Percentiles rank a stretch among this genome's conserved stretches.
These are phyloP conservation scores for Laguncularia racemosa DNA, from an alignment of 345 rosid species.

Conservation along the genomic window DNA sequence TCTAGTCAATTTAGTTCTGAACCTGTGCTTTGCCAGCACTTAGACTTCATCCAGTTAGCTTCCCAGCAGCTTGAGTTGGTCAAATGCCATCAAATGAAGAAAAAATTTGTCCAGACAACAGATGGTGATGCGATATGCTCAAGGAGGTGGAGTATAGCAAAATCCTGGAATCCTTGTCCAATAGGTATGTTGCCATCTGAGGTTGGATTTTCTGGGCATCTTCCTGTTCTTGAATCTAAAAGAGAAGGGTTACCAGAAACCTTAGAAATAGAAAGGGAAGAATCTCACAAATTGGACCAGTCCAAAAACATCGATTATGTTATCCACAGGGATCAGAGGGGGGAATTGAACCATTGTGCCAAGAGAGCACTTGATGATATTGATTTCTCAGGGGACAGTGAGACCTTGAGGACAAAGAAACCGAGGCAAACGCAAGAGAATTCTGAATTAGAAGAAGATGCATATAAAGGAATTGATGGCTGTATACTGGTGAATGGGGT, in stretches of 20 bases:
- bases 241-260: neutral
- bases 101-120: slow-evolving; percentile 15
- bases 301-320: too few relatives aligned
- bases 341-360: slow-evolving; percentile 14
- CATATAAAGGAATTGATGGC: slow-evolving; percentile 20
- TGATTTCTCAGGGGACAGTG: slow-evolving; percentile 8
- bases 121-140: slow-evolving; percentile 18
- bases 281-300: neutral
- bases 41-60: slow-evolving; percentile 38
- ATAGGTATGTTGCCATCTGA: slow-evolving; percentile 68
- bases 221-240: slow-evolving; percentile 47
- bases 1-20: slow-evolving; percentile 13
- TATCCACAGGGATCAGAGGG: too few relatives aligned
- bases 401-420: slow-evolving; percentile 12
- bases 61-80: slow-evolving; percentile 48
- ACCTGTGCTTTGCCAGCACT: slow-evolving; percentile 31
- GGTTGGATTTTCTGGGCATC: slow-evolving; percentile 51
- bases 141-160: slow-evolving; percentile 47
- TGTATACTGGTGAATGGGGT: slow-evolving; percentile 40
- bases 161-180: slow-evolving; percentile 81
- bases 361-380: slow-evolving; percentile 29
- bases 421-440: slow-evolving; percentile 21
- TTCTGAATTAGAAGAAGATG: slow-evolving; percentile 5
- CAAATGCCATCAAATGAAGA: slow-evolving; percentile 23
- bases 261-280: slow-evolving; percentile 17